A percentile compares a stretch with the other conserved stretches of the same genome.
Evolutionary conservation across 176 grass and related monocot species (phyloP).

Genomic region (Phragmites australis): DNA sequence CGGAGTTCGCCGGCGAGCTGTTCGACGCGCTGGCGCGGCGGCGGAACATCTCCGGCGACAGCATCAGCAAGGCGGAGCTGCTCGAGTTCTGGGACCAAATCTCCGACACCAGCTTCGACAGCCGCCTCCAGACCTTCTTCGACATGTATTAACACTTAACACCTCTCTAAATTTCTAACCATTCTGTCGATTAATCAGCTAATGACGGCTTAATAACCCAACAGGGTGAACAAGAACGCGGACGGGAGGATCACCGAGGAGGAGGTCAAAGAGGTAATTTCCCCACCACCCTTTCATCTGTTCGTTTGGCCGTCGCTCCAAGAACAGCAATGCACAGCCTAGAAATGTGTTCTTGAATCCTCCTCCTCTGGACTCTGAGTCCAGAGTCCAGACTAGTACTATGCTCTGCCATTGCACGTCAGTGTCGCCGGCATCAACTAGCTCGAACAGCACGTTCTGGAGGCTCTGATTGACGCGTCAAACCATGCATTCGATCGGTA

Average conservation of each 20-base stretch:
- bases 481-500: too few relatives aligned
- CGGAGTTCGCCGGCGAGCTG: slow-evolving; percentile 80
- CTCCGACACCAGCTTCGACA: slow-evolving; percentile 90
- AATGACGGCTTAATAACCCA: neutral
- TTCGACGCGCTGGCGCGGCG: slow-evolving; percentile 81
- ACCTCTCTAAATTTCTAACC: neutral
- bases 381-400: too few relatives aligned
- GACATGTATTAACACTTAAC: slow-evolving; percentile 52
- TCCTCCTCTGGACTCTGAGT: too few relatives aligned
- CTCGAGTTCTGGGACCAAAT: slow-evolving; percentile 97
- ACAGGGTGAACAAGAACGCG: slow-evolving; percentile 95
- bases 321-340: neutral
- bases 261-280: slow-evolving; percentile 76
- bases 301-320: neutral
- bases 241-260: slow-evolving; percentile 83
- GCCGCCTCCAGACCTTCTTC: slow-evolving; percentile 95
- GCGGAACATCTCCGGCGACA: slow-evolving; percentile 70
- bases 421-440: too few relatives aligned
- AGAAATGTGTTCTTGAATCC: too few relatives aligned
- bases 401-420: too few relatives aligned
- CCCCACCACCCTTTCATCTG: neutral
- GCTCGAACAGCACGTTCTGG: too few relatives aligned
- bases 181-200: neutral
- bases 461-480: too few relatives aligned
- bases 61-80: slow-evolving; percentile 79